Percentiles rank a stretch among this genome's conserved stretches.
Conservation (phyloP, 192 early-diverging fungal species). For the Geranomyces variabilis region DNA sequence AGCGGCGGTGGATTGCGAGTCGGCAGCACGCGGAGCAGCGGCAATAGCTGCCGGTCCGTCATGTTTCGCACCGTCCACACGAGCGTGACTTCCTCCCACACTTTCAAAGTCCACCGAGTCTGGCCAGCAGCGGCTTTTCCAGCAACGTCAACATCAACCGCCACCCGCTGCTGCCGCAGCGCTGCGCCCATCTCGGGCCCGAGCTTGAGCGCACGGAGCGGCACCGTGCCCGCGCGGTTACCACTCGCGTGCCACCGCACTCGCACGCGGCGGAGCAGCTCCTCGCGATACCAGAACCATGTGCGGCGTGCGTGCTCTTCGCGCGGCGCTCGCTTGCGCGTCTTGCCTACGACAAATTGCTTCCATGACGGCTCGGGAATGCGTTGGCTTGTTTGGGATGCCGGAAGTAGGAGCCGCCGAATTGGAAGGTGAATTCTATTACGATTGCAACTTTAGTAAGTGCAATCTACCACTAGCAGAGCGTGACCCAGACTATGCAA, state of each 20-base stretch:
- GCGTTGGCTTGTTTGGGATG: conserved; percentile 45
- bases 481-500: no score
- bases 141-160: conserved; percentile 50
- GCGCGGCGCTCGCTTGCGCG: conserved; percentile 48
- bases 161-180: conserved; percentile 65
- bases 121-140: neutral
- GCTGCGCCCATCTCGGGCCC: conserved; percentile 58
- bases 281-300: conserved; percentile 78
- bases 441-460: no score
- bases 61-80: conserved; percentile 27
- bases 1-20: conserved; percentile 15
- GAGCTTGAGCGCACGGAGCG: conserved; percentile 60
- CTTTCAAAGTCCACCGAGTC: neutral
- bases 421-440: conserved; percentile 75
- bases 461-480: no score
- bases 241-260: conserved; percentile 42
- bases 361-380: conserved; percentile 77
- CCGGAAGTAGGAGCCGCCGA: conserved; percentile 58
- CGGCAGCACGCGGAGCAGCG: conserved; percentile 19
- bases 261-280: conserved; percentile 53
- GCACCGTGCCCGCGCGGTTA: conserved; percentile 50
- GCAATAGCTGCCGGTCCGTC: conserved; percentile 20
- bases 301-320: conserved; percentile 60
- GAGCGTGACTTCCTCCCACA: conserved; percentile 14
- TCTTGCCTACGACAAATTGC: conserved; percentile 77